Base-by-base conservation (phyloP, 305 asterid genomes). In the Fraxinus angustifolia region DNA sequence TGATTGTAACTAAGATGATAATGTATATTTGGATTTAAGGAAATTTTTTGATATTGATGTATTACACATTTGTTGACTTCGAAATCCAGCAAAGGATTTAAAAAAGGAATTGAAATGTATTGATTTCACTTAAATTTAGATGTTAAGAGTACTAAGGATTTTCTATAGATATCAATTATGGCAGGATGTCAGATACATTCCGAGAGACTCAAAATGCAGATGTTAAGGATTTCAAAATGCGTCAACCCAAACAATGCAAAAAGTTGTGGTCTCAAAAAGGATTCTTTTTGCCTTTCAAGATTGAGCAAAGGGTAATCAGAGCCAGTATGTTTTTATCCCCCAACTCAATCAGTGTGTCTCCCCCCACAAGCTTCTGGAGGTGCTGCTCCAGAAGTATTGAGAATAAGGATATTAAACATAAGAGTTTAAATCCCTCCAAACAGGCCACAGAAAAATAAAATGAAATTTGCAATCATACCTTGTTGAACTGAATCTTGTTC, bases 401-500 rank as follows among this genome's bases (percentile, higher is more conserved):
- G 30, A 21, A 21, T 3, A 16, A 19, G 33, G 28, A 58, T 58
- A 62, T 62, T 7, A 35, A 35, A 62, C 75, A 35, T 34, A 36
- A 70, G 60, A 62, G 23, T 71, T 45, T 17, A 70, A 48, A 53
- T 73, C 65, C 45, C 45, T 38, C 19, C 5, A 14, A 26, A 19
- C 21, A 58, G 62, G 53, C 81, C 75, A 4, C 80, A 8, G 8
- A 73, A 8, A 48, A 45, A 26, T 75, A 17, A 34, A 53, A 56
- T 42, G 33, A n/a, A 68, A 19, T 14, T 14, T 23, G 26, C 28
- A 33, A 56, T 21, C 14, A n/a, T 87, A 95, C 99, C 93, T 85
- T 93, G 92, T 95, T 95, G 77, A 89, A 84, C 83, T 93, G 96
- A 81, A 95, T 95, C 88, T 95, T 95, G 87, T 79, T 88, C 86